Conservation (phyloP, 345 rosid genomes). For the Lumnitzera littorea region DNA sequence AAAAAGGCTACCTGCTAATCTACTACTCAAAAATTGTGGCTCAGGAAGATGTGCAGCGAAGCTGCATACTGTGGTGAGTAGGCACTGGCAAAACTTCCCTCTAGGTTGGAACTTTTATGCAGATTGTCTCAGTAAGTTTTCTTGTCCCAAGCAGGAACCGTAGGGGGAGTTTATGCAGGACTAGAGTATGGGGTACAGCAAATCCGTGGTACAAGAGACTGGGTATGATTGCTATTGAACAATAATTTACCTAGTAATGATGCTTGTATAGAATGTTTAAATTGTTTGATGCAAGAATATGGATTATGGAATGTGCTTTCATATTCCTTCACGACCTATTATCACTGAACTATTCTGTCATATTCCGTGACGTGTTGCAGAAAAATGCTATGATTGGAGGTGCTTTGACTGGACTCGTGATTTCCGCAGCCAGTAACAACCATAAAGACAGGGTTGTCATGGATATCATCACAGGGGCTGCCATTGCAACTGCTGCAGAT, state of each 20-base stretch:
- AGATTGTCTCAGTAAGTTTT: background rate
- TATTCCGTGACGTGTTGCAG: constrained; percentile 26
- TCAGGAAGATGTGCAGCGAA: constrained; percentile 85
- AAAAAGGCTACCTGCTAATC: background rate
- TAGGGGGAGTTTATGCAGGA: constrained; percentile 70
- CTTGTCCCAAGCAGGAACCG: constrained; percentile 34
- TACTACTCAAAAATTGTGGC: constrained; percentile 30
- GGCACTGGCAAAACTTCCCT: background rate
- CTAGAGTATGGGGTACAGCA: constrained; percentile 64
- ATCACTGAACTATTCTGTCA: background rate
- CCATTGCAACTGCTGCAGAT: constrained; percentile 74
- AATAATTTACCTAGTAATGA: too few species aligned
- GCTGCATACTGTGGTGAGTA: constrained; percentile 83
- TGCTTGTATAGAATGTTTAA: background rate
- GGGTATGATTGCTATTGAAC: constrained; percentile 41
- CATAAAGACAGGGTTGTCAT: constrained; percentile 44
- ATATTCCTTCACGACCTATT: too few species aligned
- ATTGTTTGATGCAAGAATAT: background rate
- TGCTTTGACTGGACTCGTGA: constrained; percentile 60
- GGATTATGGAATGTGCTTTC: background rate
- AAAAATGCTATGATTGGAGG: constrained; percentile 93
- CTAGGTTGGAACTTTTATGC: too few species aligned
- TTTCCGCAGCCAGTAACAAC: constrained; percentile 46
- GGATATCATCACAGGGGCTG: constrained; percentile 71
- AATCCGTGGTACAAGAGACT: constrained; percentile 64